Evolutionary conservation across 2,329 filamentous ascomycete genomes (phyloP).

Genomic region (Aspergillus aculeatus): DNA sequence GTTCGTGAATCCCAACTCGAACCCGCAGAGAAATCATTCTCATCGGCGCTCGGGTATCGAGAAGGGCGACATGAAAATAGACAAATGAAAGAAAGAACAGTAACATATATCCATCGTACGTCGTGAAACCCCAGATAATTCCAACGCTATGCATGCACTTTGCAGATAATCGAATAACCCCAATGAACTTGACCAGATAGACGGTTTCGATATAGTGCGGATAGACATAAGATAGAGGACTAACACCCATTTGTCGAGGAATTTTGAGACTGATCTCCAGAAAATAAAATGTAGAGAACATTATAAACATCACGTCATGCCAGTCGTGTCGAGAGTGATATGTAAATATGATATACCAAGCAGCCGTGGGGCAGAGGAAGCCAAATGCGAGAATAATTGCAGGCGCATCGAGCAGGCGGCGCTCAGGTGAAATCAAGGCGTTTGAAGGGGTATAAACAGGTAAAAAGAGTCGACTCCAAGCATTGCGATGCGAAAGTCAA

Average conservation of each 20-base stretch:
- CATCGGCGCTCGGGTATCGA: not conserved
- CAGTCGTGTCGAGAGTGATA: constrained; percentile 32
- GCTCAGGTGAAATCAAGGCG: constrained; percentile 6
- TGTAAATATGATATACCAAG: constrained; percentile 18
- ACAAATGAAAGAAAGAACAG: constrained; percentile 9
- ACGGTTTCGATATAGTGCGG: not conserved
- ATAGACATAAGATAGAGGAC: not conserved
- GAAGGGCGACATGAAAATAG: not conserved
- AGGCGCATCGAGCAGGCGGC: not conserved
- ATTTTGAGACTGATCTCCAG: constrained; percentile 12
- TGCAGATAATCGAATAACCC: not conserved
- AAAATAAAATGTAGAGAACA: constrained; percentile 18
- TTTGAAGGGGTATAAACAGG: constrained; percentile 11
- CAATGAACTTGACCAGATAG: not conserved
- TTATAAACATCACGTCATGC: constrained; percentile 33
- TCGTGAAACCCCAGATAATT: constrained; percentile 17
- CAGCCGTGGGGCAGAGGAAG: constrained; percentile 13
- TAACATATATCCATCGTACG: constrained; percentile 19
- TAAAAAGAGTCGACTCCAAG: constrained; percentile 11
- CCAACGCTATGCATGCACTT: constrained; percentile 10
- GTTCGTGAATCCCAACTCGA: not conserved
- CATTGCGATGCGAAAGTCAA: constrained; percentile 9
- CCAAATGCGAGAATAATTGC: not conserved
- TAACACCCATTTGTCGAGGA: constrained; percentile 6
- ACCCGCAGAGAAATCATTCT: not conserved